A percentile compares a stretch with the other conserved stretches of the same genome.
These are phyloP conservation scores for Nectriaceae sp. DNA, from an alignment of 2,329 filamentous ascomycete species.

Conservation along the genomic window DNA sequence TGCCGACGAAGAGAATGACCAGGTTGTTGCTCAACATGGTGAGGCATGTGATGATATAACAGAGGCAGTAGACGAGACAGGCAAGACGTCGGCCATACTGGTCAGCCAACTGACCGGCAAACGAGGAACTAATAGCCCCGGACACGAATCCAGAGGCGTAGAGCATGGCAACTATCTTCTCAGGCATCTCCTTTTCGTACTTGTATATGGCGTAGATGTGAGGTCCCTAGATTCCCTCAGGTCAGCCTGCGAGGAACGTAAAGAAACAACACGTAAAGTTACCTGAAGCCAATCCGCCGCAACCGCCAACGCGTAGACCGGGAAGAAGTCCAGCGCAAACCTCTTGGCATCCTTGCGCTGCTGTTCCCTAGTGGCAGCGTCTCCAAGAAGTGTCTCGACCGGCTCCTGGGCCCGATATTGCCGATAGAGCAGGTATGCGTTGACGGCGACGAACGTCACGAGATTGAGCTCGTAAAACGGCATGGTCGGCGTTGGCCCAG, in stretches of 20 bases:
- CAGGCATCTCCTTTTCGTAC: conserved; percentile 48
- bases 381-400: not conserved
- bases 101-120: conserved; percentile 41
- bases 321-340: conserved; percentile 7
- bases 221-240: conserved; percentile 36
- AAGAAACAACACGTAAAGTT: not conserved
- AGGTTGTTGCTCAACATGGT: conserved; percentile 48
- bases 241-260: not conserved
- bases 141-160: conserved; percentile 52
- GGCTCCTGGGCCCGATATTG: conserved; percentile 18
- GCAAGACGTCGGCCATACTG: conserved; percentile 50
- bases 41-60: conserved; percentile 54
- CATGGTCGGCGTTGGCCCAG: not conserved
- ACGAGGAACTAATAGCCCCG: conserved; percentile 46
- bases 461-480: not conserved
- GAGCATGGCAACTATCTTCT: conserved; percentile 45
- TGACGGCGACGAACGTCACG: conserved; percentile 4
- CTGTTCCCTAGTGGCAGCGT: not conserved
- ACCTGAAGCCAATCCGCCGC: conserved; percentile 38
- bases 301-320: conserved; percentile 32
- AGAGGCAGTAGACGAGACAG: conserved; percentile 55
- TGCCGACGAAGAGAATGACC: conserved; percentile 52
- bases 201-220: conserved; percentile 56
- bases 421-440: conserved; percentile 24
- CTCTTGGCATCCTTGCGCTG: not conserved